A percentile compares a stretch with the other conserved stretches of the same genome.
Conservation (phyloP, 192 early-diverging fungal species). For the Dispira simplex region DNA sequence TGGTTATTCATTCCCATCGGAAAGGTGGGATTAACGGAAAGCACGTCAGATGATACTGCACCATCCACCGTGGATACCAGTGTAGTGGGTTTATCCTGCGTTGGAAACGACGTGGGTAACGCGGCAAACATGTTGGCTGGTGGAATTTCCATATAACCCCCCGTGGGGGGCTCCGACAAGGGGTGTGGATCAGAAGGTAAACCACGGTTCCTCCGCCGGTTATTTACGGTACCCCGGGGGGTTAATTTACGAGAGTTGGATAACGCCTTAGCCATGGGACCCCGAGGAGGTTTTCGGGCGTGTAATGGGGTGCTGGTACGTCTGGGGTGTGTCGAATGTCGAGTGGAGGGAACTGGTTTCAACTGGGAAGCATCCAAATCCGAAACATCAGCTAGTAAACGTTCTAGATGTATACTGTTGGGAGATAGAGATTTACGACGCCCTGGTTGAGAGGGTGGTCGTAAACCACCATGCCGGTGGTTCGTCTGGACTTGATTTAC, state of each 20-base stretch:
- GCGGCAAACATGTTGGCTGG: constrained; percentile 10
- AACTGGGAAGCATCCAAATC: not conserved
- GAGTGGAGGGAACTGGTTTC: not conserved
- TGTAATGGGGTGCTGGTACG: not conserved
- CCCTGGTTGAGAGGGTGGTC: not conserved
- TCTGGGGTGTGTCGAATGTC: not conserved
- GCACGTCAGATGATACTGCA: not conserved
- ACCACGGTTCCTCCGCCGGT: not conserved
- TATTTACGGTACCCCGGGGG: not conserved
- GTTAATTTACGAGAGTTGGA: not conserved
- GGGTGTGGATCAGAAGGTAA: not conserved
- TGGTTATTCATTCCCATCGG: too few species aligned
- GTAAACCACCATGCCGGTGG: not conserved
- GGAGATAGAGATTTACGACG: not conserved
- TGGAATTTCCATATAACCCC: not conserved
- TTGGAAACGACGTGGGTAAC: not conserved
- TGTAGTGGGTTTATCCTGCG: not conserved
- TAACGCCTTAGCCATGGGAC: not conserved
- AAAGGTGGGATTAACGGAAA: too few species aligned
- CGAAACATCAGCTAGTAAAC: not conserved
- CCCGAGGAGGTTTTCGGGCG: constrained; percentile 8
- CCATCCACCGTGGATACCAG: not conserved
- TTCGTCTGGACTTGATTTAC: not conserved
- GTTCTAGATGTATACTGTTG: not conserved
- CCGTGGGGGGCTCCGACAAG: not conserved